These are phyloP conservation scores for Dryas integrifolia DNA, from an alignment of 331 rosid genomes.

Conservation along the genomic window DNA sequence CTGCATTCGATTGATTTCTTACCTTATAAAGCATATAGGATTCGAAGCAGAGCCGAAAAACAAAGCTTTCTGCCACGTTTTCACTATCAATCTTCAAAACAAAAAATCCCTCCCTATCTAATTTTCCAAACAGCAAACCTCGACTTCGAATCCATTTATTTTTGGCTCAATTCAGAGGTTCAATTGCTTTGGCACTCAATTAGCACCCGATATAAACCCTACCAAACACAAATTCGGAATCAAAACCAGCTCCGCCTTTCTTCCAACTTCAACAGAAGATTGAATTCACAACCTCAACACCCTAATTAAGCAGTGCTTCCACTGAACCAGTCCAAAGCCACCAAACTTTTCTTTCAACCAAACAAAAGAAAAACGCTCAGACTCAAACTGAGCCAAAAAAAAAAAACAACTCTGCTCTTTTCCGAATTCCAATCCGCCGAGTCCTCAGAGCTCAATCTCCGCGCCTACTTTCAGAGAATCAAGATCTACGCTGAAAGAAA, in stretches of 20 bases:
- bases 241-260: conserved; percentile 3
- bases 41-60: conserved; percentile 26
- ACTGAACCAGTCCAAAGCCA: conserved; percentile 27
- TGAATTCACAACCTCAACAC: conserved; percentile 19
- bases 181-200: conserved; percentile 7
- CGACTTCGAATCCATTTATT: conserved; percentile 4
- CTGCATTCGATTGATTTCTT: conserved; percentile 33
- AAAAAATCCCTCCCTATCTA: conserved; percentile 22
- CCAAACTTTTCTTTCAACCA: conserved; percentile 11
- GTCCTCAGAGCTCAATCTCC: not conserved
- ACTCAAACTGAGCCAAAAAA: not conserved
- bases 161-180: conserved; percentile 5
- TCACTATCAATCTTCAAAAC: conserved; percentile 16
- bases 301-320: conserved; percentile 1
- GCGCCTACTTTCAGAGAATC: not conserved
- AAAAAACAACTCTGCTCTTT: conserved; percentile 9
- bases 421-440: conserved; percentile 10
- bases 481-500: conserved; percentile 17
- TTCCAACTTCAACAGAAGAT: conserved; percentile 6
- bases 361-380: not conserved
- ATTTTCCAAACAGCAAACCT: conserved; percentile 18
- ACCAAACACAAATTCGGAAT: not conserved
- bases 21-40: conserved; percentile 45
- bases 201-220: not conserved
- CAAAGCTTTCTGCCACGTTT: conserved; percentile 35